Conservation (phyloP, 768 basidiomycete species). For the Phylloporus arenicola region DNA sequence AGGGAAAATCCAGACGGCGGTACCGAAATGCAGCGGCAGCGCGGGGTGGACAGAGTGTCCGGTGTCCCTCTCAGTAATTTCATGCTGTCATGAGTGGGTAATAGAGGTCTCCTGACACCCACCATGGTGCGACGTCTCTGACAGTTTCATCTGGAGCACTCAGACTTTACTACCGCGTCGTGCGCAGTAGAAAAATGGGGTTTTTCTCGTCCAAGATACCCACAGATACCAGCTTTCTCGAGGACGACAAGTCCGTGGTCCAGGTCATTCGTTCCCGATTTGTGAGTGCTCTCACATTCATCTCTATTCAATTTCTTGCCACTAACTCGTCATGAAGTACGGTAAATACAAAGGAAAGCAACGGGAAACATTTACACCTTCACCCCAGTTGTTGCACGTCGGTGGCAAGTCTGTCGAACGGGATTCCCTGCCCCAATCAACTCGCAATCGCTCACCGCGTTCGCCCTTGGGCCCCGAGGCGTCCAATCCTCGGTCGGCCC, state of each 20-base stretch:
- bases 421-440: conserved; percentile 12
- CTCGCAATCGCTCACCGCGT: conserved; percentile 15
- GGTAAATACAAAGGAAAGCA: conserved; percentile 56
- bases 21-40: background rate
- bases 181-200: conserved; percentile 19
- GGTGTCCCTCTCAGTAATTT: conserved; percentile 18
- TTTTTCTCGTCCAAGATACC: conserved; percentile 28
- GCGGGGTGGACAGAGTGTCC: conserved; percentile 18
- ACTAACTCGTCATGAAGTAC: conserved; percentile 35
- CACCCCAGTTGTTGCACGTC: conserved; percentile 29
- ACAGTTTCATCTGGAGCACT: conserved; percentile 1
- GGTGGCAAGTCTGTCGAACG: conserved; percentile 17
- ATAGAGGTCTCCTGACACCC: conserved; percentile 22
- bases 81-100: conserved; percentile 5
- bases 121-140: conserved; percentile 5
- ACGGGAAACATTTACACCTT: conserved; percentile 35
- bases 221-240: conserved; percentile 13
- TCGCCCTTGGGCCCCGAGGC: conserved; percentile 22
- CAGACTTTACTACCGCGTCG: background rate
- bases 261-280: conserved; percentile 59
- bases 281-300: conserved; percentile 36
- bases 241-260: conserved; percentile 44
- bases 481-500: conserved; percentile 18
- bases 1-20: background rate
- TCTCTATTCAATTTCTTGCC: background rate